Base-by-base conservation (phyloP, 805 yeast genomes). In the Lachancea dasiensis region DNA sequence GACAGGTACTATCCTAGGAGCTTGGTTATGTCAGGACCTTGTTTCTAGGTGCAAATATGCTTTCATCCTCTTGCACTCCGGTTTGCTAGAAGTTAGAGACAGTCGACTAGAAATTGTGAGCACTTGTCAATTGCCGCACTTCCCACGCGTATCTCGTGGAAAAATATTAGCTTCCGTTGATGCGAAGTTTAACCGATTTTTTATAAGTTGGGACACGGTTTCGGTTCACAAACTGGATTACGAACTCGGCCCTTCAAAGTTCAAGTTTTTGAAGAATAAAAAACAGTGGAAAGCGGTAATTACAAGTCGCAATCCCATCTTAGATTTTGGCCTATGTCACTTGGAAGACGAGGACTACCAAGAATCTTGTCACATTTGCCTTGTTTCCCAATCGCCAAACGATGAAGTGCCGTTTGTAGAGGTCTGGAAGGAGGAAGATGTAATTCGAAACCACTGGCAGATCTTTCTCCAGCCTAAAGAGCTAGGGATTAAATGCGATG, bases 371-470 rank as follows among this genome's bases (percentile, higher is more conserved):
- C 23, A 25, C 30, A 36, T 36, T 9, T 25, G 34, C 13, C 18
- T 23, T 5, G 9, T 36, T 5, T 30, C 29, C 3, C 34, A 30
- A 19, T 17, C 33, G n/a, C 30, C 13, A 11, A 21, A 21, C 6
- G 15, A 21, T n/a, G 14, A 19, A 4, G 10, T 17, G 4, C 25
- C 24, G 4, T 17, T 15, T 14, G 11, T 36, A 11, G 34, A 29
- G 24, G 15, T 36, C 30, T 25, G 34, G 34, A 35, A 36, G 11
- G 39, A 36, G 16, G 14, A 30, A 6, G 39, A 36, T 24, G 13
- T 30, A 23, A 20, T 36, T n/a, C 27, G 39, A 14, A 29, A 30
- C 18, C 29, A 36, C 16, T 36, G 39, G 39, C n/a, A 30, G 7
- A n/a, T 19, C 4, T 16, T 14, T 27, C 28, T 17, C 5, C 22